phyloP scores from a whole-genome alignment of 2,329 filamentous ascomycete species.

The Beauveria asiatica region DNA sequence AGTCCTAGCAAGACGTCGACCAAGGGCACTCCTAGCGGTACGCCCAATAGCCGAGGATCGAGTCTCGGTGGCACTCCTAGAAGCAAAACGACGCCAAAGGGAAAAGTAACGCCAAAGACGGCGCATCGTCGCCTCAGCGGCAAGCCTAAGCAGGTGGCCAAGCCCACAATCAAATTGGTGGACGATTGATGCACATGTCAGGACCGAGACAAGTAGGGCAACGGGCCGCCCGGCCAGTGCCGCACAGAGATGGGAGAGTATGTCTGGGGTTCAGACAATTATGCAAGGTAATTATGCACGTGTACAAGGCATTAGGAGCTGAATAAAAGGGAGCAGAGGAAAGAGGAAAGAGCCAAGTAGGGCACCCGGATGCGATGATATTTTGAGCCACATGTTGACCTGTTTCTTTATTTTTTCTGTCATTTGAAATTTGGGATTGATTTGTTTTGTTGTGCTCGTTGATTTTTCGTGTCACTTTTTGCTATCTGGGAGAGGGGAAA shows the following conservation, averaged over 20 bases:
- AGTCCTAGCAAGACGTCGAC: slow-evolving; percentile 10
- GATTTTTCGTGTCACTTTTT: background rate
- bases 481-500: background rate
- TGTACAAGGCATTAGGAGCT: background rate
- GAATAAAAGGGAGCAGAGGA: background rate
- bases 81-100: slow-evolving; percentile 10
- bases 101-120: slow-evolving; percentile 11
- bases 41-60: slow-evolving; percentile 8
- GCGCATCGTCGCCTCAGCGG: slow-evolving; percentile 8
- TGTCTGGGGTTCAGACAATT: background rate
- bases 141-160: slow-evolving; percentile 5
- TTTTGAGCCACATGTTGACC: no score
- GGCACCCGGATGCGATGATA: background rate
- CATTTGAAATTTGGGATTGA: background rate
- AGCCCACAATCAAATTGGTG: slow-evolving; percentile 6
- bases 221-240: background rate
- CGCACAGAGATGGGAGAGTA: background rate
- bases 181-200: background rate
- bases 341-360: background rate
- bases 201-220: background rate
- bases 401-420: background rate
- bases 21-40: slow-evolving; percentile 13
- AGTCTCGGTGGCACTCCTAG: background rate
- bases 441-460: background rate
- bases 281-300: background rate